These are phyloP conservation scores for Bjerkandera adusta DNA, from an alignment of 1,284 basidiomycete genomes.

Conservation along the genomic window DNA sequence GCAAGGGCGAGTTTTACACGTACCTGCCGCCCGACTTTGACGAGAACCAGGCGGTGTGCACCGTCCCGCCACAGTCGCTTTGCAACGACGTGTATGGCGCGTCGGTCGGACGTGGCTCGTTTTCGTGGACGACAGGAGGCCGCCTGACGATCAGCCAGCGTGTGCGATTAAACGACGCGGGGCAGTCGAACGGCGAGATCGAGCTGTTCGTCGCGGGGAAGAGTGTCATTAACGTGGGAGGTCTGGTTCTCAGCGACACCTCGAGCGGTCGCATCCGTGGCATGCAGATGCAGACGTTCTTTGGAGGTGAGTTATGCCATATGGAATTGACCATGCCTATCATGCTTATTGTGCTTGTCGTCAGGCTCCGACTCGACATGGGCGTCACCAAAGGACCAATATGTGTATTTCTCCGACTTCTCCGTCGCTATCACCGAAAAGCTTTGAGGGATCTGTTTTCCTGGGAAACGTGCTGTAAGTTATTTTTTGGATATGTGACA, in stretches of 20 bases:
- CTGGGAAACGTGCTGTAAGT: too few species aligned
- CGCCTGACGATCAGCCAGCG: slow-evolving; percentile 34
- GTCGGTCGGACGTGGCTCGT: slow-evolving; percentile 35
- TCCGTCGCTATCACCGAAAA: slow-evolving; percentile 23
- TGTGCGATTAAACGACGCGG: slow-evolving; percentile 27
- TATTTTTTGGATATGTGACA: too few species aligned
- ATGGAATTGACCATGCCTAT: slow-evolving; percentile 5
- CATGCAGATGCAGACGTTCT: slow-evolving; percentile 47
- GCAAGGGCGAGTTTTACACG: slow-evolving; percentile 32
- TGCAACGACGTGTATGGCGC: slow-evolving; percentile 39
- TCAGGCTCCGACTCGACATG: slow-evolving; percentile 55
- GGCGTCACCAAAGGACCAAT: slow-evolving; percentile 53
- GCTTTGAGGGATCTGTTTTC: too few species aligned
- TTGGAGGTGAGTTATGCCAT: slow-evolving; percentile 46
- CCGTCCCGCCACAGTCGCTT: slow-evolving; percentile 24
- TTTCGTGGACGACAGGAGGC: slow-evolving; percentile 37
- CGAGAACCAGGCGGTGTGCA: slow-evolving; percentile 16
- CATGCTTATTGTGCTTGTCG: slow-evolving; percentile 8
- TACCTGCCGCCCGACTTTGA: slow-evolving; percentile 24
- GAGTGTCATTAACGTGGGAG: slow-evolving; percentile 36
- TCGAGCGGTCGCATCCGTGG: slow-evolving; percentile 30
- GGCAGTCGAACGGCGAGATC: slow-evolving; percentile 20
- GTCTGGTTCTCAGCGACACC: slow-evolving; percentile 32
- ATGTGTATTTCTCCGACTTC: slow-evolving; percentile 67
- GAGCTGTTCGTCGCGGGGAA: slow-evolving; percentile 19